Percentiles rank a stretch among this genome's conserved stretches.
Evolutionary conservation across 768 basidiomycete species (phyloP).

Genomic region (Rhizopogon sp.): DNA sequence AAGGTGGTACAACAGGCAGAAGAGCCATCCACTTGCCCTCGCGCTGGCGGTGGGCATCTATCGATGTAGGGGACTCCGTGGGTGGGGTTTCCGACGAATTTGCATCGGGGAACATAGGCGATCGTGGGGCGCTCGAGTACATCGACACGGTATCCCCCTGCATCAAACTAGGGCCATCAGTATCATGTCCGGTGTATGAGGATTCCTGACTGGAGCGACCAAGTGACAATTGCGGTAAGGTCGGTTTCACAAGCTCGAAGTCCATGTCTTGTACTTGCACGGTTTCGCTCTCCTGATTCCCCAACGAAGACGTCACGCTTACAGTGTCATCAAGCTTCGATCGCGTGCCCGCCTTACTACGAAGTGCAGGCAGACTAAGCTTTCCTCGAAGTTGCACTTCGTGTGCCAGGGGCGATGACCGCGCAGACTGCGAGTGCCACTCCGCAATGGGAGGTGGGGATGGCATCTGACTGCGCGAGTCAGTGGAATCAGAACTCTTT

Average conservation of each 20-base stretch:
- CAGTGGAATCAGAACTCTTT: conserved; percentile 21
- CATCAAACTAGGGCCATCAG: conserved; percentile 16
- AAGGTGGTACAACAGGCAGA: conserved; percentile 49
- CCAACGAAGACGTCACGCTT: conserved; percentile 15
- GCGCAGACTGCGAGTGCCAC: conserved; percentile 28
- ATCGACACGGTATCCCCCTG: conserved; percentile 40
- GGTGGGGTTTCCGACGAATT: not conserved
- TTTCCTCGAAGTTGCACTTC: conserved; percentile 47
- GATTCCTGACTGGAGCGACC: conserved; percentile 55
- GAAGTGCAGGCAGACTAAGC: conserved; percentile 63
- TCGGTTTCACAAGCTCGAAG: conserved; percentile 71
- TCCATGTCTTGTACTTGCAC: conserved; percentile 79
- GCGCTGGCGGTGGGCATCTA: conserved; percentile 65
- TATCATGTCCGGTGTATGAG: conserved; percentile 26
- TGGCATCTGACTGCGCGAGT: conserved; percentile 28
- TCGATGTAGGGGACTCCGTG: conserved; percentile 19
- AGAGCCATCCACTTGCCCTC: conserved; percentile 74
- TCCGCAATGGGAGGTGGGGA: conserved; percentile 39
- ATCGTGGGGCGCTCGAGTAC: conserved; percentile 27
- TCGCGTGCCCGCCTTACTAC: conserved; percentile 33
- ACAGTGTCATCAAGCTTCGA: conserved; percentile 24
- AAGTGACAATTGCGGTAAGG: conserved; percentile 35
- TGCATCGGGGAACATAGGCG: conserved; percentile 15
- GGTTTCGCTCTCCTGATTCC: conserved; percentile 40
- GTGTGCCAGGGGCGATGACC: conserved; percentile 21